Conservation (phyloP, 2,329 filamentous ascomycete genomes). For the Rhinocladiella mackenziei region DNA sequence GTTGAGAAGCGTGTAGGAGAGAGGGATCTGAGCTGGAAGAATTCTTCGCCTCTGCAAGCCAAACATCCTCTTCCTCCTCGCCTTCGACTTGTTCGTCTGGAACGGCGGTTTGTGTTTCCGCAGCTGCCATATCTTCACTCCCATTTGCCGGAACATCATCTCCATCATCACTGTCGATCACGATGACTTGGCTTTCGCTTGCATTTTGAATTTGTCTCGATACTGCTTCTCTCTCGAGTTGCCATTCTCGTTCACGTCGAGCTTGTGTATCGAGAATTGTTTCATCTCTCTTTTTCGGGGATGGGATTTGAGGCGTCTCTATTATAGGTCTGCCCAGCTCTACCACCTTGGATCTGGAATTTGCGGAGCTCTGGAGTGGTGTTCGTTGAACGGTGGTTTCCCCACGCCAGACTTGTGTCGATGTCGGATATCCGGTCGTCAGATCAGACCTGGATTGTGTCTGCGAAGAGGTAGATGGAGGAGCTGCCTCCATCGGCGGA, state of each 20-base stretch:
- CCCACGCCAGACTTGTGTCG: constrained; percentile 15
- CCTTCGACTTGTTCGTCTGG: constrained; percentile 13
- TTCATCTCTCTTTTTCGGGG: background rate
- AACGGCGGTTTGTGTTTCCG: constrained; percentile 16
- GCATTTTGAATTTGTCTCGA: constrained; percentile 43
- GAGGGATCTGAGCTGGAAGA: constrained; percentile 36
- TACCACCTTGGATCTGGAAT: background rate
- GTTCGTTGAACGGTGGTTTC: constrained; percentile 16
- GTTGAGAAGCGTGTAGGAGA: background rate
- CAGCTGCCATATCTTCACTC: constrained; percentile 11
- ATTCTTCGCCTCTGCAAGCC: constrained; percentile 42
- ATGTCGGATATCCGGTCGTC: constrained; percentile 5
- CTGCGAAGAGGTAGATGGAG: too few relatives aligned
- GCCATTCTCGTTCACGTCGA: constrained; percentile 41
- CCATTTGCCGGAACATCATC: constrained; percentile 8
- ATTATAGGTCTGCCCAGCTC: background rate
- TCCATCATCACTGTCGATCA: constrained; percentile 41
- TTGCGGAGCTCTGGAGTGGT: constrained; percentile 5
- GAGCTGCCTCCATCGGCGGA: too few relatives aligned
- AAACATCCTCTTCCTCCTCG: constrained; percentile 45
- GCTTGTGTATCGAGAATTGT: constrained; percentile 17
- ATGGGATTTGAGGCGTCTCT: constrained; percentile 11
- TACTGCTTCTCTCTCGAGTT: constrained; percentile 43
- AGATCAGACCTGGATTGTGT: too few relatives aligned
- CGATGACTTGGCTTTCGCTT: constrained; percentile 42